Conservation (phyloP, 192 early-diverging fungal genomes). For the Dimargaris cristalligena region DNA sequence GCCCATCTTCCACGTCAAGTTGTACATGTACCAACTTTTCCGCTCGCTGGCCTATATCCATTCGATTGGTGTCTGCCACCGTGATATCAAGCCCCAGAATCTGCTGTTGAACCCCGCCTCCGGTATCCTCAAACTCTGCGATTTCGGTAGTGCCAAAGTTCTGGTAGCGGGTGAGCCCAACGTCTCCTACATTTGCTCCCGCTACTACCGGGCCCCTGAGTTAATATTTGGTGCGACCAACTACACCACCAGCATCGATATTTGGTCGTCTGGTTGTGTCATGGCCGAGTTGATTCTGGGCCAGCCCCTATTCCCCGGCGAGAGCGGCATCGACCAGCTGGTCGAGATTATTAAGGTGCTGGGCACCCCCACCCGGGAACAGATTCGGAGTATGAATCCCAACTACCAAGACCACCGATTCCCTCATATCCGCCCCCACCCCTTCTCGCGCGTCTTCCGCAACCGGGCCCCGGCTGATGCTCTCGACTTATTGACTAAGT, state of each 20-base stretch:
- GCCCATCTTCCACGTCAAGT: slow-evolving; percentile 88
- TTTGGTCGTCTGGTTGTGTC: slow-evolving; percentile 94
- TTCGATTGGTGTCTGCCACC: slow-evolving; percentile 92
- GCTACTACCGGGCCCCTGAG: slow-evolving; percentile 94
- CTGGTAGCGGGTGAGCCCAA: slow-evolving; percentile 97
- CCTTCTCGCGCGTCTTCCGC: slow-evolving; percentile 77
- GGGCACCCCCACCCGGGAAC: slow-evolving; percentile 87
- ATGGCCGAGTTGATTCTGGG: slow-evolving; percentile 92
- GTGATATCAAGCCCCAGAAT: slow-evolving; percentile 99
- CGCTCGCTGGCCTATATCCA: slow-evolving; percentile 94
- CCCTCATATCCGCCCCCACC: slow-evolving; percentile 88
- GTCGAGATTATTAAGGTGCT: slow-evolving; percentile 99
- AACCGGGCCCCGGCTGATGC: slow-evolving; percentile 68
- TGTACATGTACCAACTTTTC: slow-evolving; percentile 98
- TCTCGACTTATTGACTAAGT: slow-evolving; percentile 64
- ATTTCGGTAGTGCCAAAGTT: slow-evolving; percentile 96
- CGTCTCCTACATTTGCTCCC: slow-evolving; percentile 95
- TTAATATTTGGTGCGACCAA: slow-evolving; percentile 91
- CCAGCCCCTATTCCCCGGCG: slow-evolving; percentile 87
- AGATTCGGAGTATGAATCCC: slow-evolving; percentile 92
- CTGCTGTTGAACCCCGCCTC: slow-evolving; percentile 75
- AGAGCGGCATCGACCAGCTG: slow-evolving; percentile 93
- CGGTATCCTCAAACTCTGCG: slow-evolving; percentile 93
- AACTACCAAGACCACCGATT: slow-evolving; percentile 98
- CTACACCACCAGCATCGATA: slow-evolving; percentile 78